These are phyloP conservation scores for Primulina eburnea DNA, from an alignment of 257 asterid species.

Conservation along the genomic window DNA sequence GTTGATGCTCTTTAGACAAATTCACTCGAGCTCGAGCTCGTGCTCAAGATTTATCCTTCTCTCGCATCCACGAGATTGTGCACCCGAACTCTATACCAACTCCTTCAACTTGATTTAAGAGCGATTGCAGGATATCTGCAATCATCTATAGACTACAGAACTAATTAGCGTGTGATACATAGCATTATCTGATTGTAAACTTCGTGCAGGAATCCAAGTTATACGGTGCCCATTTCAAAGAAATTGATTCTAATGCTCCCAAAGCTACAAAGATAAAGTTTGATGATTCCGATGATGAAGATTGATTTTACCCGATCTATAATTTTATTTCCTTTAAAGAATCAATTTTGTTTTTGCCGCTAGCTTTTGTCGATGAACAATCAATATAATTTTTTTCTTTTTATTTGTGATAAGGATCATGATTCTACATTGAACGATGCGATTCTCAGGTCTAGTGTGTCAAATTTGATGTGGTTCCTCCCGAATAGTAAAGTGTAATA, in stretches of 20 bases:
- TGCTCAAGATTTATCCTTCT: neutral
- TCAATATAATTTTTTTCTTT: neutral
- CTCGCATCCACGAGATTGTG: neutral
- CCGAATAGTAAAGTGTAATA: too few relatives aligned
- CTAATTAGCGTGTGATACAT: too few relatives aligned
- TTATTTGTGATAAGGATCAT: neutral
- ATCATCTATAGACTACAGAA: neutral
- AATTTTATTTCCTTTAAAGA: neutral
- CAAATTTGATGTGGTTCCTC: neutral
- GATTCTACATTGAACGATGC: too few relatives aligned
- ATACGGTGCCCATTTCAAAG: slow-evolving; percentile 95
- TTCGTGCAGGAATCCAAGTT: slow-evolving; percentile 81
- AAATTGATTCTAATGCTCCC: slow-evolving; percentile 81
- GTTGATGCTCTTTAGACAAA: neutral
- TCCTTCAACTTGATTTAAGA: neutral
- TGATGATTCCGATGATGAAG: slow-evolving; percentile 67
- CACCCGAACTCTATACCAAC: neutral
- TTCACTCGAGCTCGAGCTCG: neutral
- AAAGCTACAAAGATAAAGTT: slow-evolving; percentile 82
- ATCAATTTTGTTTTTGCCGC: slow-evolving; percentile 12
- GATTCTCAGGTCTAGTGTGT: neutral
- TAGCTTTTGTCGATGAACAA: slow-evolving; percentile 12
- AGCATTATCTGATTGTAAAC: slow-evolving; percentile 4
- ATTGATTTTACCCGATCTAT: slow-evolving; percentile 32
- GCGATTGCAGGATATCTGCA: neutral